Evolutionary conservation across 441 rosid genomes (phyloP), one percentile per base, ranked within the genome.

Genomic region (Populus hybrid): DNA sequence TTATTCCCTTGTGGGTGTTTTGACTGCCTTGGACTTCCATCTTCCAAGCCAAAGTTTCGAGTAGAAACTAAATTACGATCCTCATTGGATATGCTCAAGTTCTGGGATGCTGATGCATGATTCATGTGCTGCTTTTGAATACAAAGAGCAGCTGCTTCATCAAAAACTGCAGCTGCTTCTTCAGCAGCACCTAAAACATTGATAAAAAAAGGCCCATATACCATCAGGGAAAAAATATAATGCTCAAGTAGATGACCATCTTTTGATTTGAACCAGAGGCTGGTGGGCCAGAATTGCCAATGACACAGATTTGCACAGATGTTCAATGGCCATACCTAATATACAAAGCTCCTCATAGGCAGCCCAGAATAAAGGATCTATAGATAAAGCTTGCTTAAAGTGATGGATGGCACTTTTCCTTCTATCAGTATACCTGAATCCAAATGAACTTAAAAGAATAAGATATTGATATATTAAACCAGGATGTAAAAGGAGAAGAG

Each of bases 331-430:
- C 86, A 82, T 18, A 96, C 99, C 99, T 94, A 96, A 84, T 67
- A 88, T 75, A 80, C 99, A 94, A 69, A 96, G 86, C 82, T 96
- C 99, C 85, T 96, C 98, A 70, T 89, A 96, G 63, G 99, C 98
- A 73, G 90, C 89, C 99, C 99, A 96, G 68, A 91, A 86, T 78
- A 96, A 86, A 73, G 99, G 99, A 89, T 94, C 98, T 67, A 90
- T 79, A 35, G 92, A 84, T 86, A 94, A 89, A 75, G 99, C 91
- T 82, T 83, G 91, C 91, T 87, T 91, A 82, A 94, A 94, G 81
- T 94, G 98, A 69, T 89, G 86, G 50, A 91, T 80, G 3, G 99
- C 97, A 79, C 78, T 90, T 86, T 85, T 91, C 89, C 82, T 93
- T 86, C 98, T 88, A 78, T 94, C 99, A 35, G 99, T 96, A 85